Conservation (phyloP, 2,329 filamentous ascomycete genomes). For the Orbilia brochopaga region DNA sequence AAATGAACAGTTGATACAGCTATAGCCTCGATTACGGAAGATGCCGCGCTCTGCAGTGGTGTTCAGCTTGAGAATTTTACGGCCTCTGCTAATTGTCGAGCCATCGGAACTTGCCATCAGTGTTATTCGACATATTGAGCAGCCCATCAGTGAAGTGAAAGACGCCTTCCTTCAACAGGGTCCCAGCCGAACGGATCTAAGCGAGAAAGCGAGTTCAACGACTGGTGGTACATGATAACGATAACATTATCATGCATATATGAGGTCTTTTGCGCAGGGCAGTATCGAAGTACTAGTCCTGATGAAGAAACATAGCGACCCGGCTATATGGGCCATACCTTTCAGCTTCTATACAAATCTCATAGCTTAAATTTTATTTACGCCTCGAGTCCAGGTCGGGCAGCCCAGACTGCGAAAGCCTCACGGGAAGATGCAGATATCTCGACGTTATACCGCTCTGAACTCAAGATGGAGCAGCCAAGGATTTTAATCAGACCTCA, state of each 20-base stretch:
- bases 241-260: neutral
- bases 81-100: constrained; percentile 13
- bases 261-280: neutral
- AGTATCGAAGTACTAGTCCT: neutral
- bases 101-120: constrained; percentile 1
- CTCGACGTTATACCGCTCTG: neutral
- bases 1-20: neutral
- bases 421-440: constrained; percentile 22
- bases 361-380: neutral
- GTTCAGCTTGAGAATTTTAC: neutral
- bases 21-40: neutral
- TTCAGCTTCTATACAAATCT: constrained; percentile 9
- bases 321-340: constrained; percentile 21
- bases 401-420: constrained; percentile 24
- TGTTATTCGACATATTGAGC: neutral
- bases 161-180: constrained; percentile 15
- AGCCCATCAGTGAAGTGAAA: neutral
- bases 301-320: neutral
- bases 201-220: neutral
- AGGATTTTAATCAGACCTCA: constrained; percentile 20
- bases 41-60: neutral
- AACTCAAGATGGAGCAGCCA: neutral
- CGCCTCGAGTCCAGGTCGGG: constrained; percentile 17
- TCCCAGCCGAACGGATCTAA: constrained; percentile 1
- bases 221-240: neutral